A percentile compares a stretch with the other conserved stretches of the same genome.
These are phyloP conservation scores for Epichloe amarillans DNA, from an alignment of 2,329 filamentous ascomycete species.

Conservation along the genomic window DNA sequence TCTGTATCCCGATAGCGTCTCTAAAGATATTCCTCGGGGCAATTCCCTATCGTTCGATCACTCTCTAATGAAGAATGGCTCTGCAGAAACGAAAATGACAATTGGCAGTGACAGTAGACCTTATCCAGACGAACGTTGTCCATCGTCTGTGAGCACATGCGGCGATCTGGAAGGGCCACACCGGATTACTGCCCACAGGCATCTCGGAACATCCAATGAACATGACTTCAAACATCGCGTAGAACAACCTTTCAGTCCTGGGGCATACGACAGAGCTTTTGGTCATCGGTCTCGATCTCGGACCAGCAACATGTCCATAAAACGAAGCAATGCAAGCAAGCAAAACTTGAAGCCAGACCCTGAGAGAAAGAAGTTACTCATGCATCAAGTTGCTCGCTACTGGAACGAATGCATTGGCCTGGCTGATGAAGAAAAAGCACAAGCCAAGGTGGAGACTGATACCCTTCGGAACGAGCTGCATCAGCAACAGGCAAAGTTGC, in stretches of 20 bases:
- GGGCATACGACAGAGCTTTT: not conserved
- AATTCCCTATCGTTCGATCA: not conserved
- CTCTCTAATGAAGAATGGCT: not conserved
- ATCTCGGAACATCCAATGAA: not conserved
- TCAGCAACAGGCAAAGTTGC: conserved; percentile 6
- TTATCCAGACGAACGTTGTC: not conserved
- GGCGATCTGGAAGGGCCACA: conserved; percentile 19
- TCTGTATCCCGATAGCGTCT: not conserved
- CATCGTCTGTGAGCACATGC: conserved; percentile 14
- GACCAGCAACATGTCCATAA: conserved; percentile 21
- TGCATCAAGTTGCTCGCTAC: conserved; percentile 18
- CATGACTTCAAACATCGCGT: not conserved
- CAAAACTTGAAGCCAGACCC: conserved; percentile 6
- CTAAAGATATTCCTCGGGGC: not conserved
- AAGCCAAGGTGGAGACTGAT: conserved; percentile 15
- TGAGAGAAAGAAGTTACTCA: conserved; percentile 16
- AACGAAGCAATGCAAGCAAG: conserved; percentile 11
- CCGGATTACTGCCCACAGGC: conserved; percentile 10
- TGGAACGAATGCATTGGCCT: conserved; percentile 23
- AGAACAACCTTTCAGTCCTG: not conserved
- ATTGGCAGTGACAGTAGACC: not conserved
- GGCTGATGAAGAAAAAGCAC: conserved; percentile 16
- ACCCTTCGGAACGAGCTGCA: conserved; percentile 13
- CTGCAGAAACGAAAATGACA: not conserved
- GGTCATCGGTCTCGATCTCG: conserved; percentile 14